Evolutionary conservation across 768 basidiomycete species (phyloP), one percentile per base, ranked within the genome.

Genomic region (Plicaturopsis crispa): DNA sequence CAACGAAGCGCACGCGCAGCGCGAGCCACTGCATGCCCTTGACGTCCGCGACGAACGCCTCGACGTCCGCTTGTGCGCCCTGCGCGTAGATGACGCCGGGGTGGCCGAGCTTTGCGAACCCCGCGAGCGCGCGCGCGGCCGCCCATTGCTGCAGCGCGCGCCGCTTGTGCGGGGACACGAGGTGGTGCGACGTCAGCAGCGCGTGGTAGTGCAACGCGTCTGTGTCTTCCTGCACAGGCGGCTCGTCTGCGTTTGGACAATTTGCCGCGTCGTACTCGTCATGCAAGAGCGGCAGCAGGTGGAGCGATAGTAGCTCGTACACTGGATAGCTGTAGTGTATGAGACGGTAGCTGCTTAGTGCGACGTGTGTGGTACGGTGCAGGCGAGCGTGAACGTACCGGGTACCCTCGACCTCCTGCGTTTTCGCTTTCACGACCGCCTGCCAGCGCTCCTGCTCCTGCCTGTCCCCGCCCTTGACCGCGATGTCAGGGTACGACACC

Each of bases 1-100:
- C 79, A 14, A 77, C 52, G 48, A 84, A 80, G 17, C 84, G 57
- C 4, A 82, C 57, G 39, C 71, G 66, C 44, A 86, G 55, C 7
- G 84, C 84, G 1, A 86, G 62, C 85, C 84, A 87, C 49, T 85
- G 80, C 83, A 85, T 84, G 14, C 64, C 69, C 51, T 80, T 84
- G 39, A 86, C 70, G 36, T 78, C 80, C 14, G 52, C 59, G 1
- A 82, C 72, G 46, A 84, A 84, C 46, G 79, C 75, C 48, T 78
- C 70, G 10, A 85, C 61, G 33, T 70, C 59, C 6, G 65, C 57
- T 31, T 63, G 61, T 14, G 48, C 47, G 6, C 83, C 84, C 52
- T 77, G 65, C n/a, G 70, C 78, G 39, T 84, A 88, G 31, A 88
- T 82, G 32, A 84, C 65, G 4, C 83, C 84, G 10, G 84, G 84